phyloP scores from a whole-genome alignment of 768 basidiomycete species.

The Pleurotus giganteus region DNA sequence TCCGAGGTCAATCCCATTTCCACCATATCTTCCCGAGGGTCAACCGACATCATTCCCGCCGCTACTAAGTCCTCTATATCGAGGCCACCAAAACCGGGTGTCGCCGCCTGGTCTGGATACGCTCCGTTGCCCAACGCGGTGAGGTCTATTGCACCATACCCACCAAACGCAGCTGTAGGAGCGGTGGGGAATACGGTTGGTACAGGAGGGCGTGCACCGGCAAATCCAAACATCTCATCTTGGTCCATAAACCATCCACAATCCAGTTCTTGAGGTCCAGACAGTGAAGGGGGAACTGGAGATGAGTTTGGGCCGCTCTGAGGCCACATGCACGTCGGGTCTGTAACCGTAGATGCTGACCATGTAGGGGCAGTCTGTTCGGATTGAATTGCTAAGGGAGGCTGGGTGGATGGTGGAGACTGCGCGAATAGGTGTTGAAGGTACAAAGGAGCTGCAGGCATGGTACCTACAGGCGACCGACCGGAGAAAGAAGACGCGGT shows the following conservation, averaged over 20 bases:
- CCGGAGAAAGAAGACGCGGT: constrained; percentile 22
- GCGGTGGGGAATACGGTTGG: background rate
- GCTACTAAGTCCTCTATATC: background rate
- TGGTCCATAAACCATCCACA: background rate
- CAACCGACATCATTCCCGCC: constrained; percentile 1
- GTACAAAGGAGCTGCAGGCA: background rate
- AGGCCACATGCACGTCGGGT: background rate
- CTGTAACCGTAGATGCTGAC: background rate
- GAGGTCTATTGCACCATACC: background rate
- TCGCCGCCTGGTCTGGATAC: too few relatives aligned
- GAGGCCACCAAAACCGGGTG: background rate
- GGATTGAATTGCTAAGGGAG: background rate
- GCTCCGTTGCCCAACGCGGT: background rate
- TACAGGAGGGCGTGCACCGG: background rate
- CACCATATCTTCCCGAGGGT: constrained; percentile 20
- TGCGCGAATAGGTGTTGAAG: background rate
- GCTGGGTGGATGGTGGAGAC: background rate
- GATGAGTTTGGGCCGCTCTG: background rate
- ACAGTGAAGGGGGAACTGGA: background rate
- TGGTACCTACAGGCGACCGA: constrained; percentile 12
- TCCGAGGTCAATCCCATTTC: constrained; percentile 46
- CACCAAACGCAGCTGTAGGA: background rate
- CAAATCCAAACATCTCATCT: background rate
- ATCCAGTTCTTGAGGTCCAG: background rate
- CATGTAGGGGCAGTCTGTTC: background rate